Evolutionary conservation across 2,329 filamentous ascomycete species (phyloP).

Genomic region (Aspergillus sp.): DNA sequence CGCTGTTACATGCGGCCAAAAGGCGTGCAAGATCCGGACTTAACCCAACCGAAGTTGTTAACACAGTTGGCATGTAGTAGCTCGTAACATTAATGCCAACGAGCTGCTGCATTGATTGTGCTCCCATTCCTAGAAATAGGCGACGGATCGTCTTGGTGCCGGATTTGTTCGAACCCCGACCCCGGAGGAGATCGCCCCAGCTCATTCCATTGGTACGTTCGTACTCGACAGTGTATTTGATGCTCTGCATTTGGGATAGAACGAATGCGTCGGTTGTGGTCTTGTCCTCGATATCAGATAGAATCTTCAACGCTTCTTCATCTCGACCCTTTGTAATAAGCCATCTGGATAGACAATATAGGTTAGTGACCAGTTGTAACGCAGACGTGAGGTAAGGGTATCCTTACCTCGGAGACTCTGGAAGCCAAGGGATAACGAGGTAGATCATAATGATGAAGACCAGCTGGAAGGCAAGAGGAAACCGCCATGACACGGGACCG

Average conservation of each 20-base stretch:
- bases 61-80: conserved; percentile 48
- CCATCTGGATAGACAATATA: conserved; percentile 16
- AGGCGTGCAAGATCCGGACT: conserved; percentile 45
- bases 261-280: conserved; percentile 47
- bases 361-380: background rate
- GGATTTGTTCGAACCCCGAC: conserved; percentile 31
- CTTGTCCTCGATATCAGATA: conserved; percentile 37
- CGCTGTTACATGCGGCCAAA: conserved; percentile 51
- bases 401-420: conserved; percentile 19
- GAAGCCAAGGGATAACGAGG: conserved; percentile 12
- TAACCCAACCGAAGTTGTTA: conserved; percentile 49
- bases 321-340: conserved; percentile 23
- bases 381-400: too few species aligned
- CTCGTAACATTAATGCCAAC: conserved; percentile 44
- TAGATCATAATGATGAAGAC: conserved; percentile 15
- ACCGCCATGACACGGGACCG: conserved; percentile 15
- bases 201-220: conserved; percentile 55
- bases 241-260: conserved; percentile 48
- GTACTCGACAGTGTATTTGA: conserved; percentile 54
- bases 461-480: conserved; percentile 20
- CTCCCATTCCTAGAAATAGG: conserved; percentile 52
- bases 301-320: conserved; percentile 50
- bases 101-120: conserved; percentile 45
- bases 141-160: conserved; percentile 38
- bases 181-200: conserved; percentile 56